Evolutionary conservation across 2,329 filamentous ascomycete species (phyloP).

Genomic region (Piedraia hortae): DNA sequence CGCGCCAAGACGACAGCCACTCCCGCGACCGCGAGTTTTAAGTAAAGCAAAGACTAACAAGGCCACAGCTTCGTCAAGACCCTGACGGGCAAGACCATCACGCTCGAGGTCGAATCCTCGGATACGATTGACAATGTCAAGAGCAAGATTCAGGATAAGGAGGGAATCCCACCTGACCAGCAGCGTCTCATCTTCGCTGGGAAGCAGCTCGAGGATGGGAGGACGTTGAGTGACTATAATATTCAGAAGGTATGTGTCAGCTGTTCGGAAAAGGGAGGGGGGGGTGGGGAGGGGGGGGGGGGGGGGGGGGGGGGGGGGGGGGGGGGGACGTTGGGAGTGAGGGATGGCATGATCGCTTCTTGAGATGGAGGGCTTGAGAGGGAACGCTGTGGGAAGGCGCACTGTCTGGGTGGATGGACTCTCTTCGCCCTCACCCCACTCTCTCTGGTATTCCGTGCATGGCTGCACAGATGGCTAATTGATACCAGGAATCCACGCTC

Average conservation of each 20-base stretch:
- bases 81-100: constrained; percentile 99
- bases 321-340: too few species aligned
- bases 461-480: too few species aligned
- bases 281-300: not conserved
- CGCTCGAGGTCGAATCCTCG: constrained; percentile 94
- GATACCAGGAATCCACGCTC: constrained; percentile 67
- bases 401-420: too few species aligned
- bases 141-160: constrained; percentile 99
- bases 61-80: constrained; percentile 96
- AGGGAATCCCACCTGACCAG: constrained; percentile 92
- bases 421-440: too few species aligned
- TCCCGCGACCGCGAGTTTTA: constrained; percentile 2
- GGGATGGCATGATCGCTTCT: too few species aligned
- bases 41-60: too few species aligned
- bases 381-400: constrained; percentile 1
- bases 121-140: constrained; percentile 99
- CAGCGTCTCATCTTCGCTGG: constrained; percentile 97
- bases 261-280: not conserved
- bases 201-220: constrained; percentile 97
- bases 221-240: constrained; percentile 93
- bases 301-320: too few species aligned
- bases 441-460: too few species aligned
- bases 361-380: too few species aligned
- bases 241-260: constrained; percentile 69
- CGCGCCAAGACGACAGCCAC: too few species aligned